Evolutionary conservation across 202 grass and related monocot genomes (phyloP).

Genomic region (Schoenoplectus tabernaemontani): DNA sequence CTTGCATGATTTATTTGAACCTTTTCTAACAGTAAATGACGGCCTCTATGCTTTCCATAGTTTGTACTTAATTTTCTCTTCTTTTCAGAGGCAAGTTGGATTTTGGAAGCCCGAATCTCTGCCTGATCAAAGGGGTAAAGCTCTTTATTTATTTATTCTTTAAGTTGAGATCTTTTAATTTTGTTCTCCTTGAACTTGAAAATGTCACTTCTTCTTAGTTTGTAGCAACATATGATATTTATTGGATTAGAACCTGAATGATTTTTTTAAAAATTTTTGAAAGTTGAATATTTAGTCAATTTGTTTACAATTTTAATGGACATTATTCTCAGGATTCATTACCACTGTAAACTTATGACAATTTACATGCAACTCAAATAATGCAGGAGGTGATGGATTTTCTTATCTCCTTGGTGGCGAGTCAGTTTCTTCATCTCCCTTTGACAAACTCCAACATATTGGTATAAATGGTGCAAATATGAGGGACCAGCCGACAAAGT

Average conservation of each 20-base stretch:
- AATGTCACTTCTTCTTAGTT: conserved; percentile 1
- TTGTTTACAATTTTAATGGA: neutral
- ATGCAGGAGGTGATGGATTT: conserved; percentile 23
- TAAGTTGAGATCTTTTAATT: neutral
- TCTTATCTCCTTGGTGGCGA: conserved; percentile 41
- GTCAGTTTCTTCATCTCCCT: conserved; percentile 55
- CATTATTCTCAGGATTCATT: neutral
- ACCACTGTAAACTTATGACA: neutral
- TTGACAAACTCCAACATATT: conserved; percentile 53
- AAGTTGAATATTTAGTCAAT: conserved; percentile 9
- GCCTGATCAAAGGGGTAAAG: conserved; percentile 54
- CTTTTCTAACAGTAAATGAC: too few relatives aligned
- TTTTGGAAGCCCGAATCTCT: conserved; percentile 64
- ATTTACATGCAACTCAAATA: neutral
- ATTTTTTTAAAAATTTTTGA: neutral
- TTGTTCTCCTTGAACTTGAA: neutral
- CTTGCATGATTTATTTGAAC: conserved; percentile 1
- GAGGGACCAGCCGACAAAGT: conserved; percentile 51
- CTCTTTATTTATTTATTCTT: conserved; percentile 20
- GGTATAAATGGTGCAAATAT: conserved; percentile 32
- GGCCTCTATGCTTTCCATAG: too few relatives aligned
- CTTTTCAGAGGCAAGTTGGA: conserved; percentile 68
- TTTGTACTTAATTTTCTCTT: too few relatives aligned
- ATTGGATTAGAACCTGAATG: neutral
- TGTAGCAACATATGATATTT: conserved; percentile 17